These are phyloP conservation scores for Paraconiothyrium sp. DNA, from an alignment of 2,329 filamentous ascomycete species.

Conservation along the genomic window DNA sequence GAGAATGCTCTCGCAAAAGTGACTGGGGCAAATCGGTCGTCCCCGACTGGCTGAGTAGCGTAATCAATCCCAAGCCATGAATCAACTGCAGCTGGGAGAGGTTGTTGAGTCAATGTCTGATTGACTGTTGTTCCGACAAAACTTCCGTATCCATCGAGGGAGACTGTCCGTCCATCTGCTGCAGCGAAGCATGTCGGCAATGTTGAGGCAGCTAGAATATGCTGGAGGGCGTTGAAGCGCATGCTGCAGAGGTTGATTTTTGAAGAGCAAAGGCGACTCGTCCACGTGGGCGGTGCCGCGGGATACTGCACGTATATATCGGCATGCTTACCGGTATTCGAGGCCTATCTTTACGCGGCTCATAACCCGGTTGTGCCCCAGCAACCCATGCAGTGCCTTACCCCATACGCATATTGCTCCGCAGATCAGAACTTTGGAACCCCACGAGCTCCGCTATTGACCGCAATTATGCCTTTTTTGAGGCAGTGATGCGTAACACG, in stretches of 20 bases:
- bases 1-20: slow-evolving; percentile 50
- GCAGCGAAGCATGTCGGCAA: not conserved
- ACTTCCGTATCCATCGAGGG: slow-evolving; percentile 50
- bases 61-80: slow-evolving; percentile 61
- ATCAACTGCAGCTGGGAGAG: slow-evolving; percentile 50
- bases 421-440: not conserved
- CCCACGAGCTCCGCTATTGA: not conserved
- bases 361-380: not conserved
- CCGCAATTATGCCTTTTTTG: not conserved
- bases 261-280: too few species aligned
- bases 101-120: slow-evolving; percentile 47
- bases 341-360: not conserved
- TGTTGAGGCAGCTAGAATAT: not conserved
- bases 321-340: not conserved
- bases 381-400: not conserved
- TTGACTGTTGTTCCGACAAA: slow-evolving; percentile 51
- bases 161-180: slow-evolving; percentile 16
- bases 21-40: slow-evolving; percentile 51
- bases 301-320: not conserved
- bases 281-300: not conserved
- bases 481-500: not conserved
- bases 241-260: not conserved
- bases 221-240: not conserved
- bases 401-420: not conserved
- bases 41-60: slow-evolving; percentile 49